phyloP scores from a whole-genome alignment of 176 grass and related monocot species.

The Carex parvula region DNA sequence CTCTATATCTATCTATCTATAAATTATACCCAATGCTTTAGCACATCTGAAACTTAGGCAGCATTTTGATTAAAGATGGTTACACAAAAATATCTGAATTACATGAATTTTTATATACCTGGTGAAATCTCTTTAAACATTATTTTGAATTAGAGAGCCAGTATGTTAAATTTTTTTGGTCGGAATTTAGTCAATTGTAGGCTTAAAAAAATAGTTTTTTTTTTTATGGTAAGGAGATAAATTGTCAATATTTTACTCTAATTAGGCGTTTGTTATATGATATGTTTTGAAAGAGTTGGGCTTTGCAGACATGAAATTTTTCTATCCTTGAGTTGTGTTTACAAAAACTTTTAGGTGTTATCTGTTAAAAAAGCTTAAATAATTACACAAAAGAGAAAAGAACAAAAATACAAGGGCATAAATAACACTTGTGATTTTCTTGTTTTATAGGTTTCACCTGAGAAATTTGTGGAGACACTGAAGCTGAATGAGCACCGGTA shows the following conservation, averaged over 20 bases:
- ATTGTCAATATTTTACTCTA: not conserved
- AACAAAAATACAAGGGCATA: not conserved
- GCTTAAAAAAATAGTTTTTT: not conserved
- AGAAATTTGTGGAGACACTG: conserved; percentile 66
- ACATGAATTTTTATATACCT: not conserved
- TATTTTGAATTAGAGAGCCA: not conserved
- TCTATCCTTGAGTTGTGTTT: not conserved
- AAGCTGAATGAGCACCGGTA: conserved; percentile 81
- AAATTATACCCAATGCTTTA: no score
- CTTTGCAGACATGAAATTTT: not conserved
- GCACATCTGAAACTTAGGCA: no score
- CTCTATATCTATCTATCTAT: no score
- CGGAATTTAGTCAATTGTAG: not conserved
- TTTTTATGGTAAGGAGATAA: not conserved
- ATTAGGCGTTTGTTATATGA: not conserved
- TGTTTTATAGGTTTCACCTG: conserved; percentile 41
- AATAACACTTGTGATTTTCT: conserved; percentile 3
- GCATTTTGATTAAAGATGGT: not conserved
- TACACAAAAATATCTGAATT: not conserved
- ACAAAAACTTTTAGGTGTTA: not conserved
- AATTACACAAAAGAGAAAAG: not conserved
- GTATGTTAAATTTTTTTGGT: not conserved
- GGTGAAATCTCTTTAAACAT: not conserved
- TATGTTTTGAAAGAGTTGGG: not conserved
- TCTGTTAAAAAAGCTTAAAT: not conserved